A percentile compares a stretch with the other conserved stretches of the same genome.
Evolutionary conservation across 768 basidiomycete genomes (phyloP).

Genomic region (Porpolomopsis calyptriformis): DNA sequence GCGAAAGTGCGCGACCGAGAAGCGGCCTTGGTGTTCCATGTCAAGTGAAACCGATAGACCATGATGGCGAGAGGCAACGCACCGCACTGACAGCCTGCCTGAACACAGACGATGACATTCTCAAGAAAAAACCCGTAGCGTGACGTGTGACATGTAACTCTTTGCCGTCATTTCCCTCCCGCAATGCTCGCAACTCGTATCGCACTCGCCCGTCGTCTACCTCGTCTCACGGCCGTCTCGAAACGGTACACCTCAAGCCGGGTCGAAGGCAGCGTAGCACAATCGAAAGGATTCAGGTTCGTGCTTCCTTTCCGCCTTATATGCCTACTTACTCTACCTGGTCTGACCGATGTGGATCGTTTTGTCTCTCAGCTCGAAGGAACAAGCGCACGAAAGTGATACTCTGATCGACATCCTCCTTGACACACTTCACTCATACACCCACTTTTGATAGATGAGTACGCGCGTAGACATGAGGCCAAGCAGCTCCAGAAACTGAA

Average conservation of each 20-base stretch:
- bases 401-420: not conserved
- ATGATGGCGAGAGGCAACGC: conserved; percentile 15
- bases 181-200: too few species aligned
- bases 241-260: conserved; percentile 30
- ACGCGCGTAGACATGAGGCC: conserved; percentile 46
- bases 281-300: conserved; percentile 56
- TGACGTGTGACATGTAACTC: conserved; percentile 29
- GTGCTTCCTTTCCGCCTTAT: conserved; percentile 13
- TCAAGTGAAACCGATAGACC: not conserved
- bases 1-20: conserved; percentile 48
- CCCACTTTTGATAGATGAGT: conserved; percentile 43
- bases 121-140: conserved; percentile 35
- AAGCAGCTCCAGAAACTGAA: conserved; percentile 50
- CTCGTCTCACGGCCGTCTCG: conserved; percentile 26
- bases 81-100: conserved; percentile 46
- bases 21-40: conserved; percentile 30
- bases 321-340: conserved; percentile 14
- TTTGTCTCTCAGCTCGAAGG: conserved; percentile 50
- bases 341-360: conserved; percentile 15
- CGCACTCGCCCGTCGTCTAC: conserved; percentile 32
- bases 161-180: conserved; percentile 19
- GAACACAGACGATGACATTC: conserved; percentile 56
- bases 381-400: conserved; percentile 53
- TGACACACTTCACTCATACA: not conserved
- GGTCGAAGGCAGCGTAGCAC: conserved; percentile 49